phyloP scores from a whole-genome alignment of 108 stramenopile genomes.

The Phaeodactylum tricornutum region DNA sequence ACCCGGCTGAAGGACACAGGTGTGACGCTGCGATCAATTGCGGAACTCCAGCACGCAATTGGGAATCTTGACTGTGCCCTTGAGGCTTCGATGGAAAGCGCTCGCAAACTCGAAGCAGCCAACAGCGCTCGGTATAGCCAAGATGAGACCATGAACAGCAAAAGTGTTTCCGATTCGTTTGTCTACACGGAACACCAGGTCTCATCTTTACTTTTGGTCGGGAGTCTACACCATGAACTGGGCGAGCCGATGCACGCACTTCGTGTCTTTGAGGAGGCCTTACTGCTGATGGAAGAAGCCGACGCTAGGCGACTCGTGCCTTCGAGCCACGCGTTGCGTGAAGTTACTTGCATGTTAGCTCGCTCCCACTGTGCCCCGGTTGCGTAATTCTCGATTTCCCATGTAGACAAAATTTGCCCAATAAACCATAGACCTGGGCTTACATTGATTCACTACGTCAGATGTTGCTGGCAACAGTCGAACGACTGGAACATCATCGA shows the following conservation, averaged over 20 bases:
- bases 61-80: constrained; percentile 19
- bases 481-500: too few species aligned
- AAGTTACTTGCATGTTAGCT: constrained; percentile 23
- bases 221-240: constrained; percentile 30
- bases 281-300: neutral
- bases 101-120: too few species aligned
- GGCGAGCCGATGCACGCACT: constrained; percentile 20
- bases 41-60: constrained; percentile 30
- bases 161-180: neutral
- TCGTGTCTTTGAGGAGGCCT: constrained; percentile 15
- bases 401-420: too few species aligned
- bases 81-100: constrained; percentile 11
- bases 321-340: constrained; percentile 14
- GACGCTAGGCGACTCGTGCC: neutral
- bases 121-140: too few species aligned
- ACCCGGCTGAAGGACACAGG: constrained; percentile 8
- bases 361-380: constrained; percentile 16
- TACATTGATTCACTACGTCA: too few species aligned
- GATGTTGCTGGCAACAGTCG: too few species aligned
- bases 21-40: constrained; percentile 13
- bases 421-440: too few species aligned
- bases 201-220: constrained; percentile 15
- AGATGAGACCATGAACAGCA: too few species aligned
- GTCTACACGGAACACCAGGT: constrained; percentile 12
- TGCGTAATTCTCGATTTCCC: too few species aligned